Evolutionary conservation across 1,139 yeast species (phyloP), one percentile per base, ranked within the genome.

Genomic region (Kurtzmaniella quercitrusa): DNA sequence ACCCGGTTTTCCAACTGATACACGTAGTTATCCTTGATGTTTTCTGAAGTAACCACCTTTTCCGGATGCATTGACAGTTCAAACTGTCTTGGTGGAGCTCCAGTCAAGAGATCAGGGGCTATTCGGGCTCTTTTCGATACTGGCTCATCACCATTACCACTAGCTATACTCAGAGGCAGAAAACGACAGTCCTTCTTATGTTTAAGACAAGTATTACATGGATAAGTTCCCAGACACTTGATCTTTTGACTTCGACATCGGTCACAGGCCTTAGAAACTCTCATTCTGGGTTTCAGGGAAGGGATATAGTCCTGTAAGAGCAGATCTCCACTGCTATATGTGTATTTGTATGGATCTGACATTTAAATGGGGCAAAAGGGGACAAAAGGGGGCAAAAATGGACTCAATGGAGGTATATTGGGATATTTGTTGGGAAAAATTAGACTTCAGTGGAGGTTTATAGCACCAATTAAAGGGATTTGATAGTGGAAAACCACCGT

Each of bases 191-290:
- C 70, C 40, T 64, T 63, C 36, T 61, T 64, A 46, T 70, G 75
- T 56, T 68, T 70, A 10, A 58, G 50, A 56, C 87, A 81, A 8
- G 77, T 68, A 9, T 56, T 52, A 50, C 87, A 81, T 2, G 87
- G 86, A 41, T 57, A 58, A 18, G 70, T 64, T 2, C 86, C 86
- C 40, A 80, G 74, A 55, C 87, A 81, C 54, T 81, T 81, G 48
- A 79, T 79, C 58, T 81, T 81, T 47, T 79, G 82, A 29, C 68
- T 63, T 49, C 84, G 66, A 59, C 87, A 81, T 23, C 82, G 64
- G 47, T 75, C 81, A 53, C 87, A 81, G 2, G 87, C 87, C 48
- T 72, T 74, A 40, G 71, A 68, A 3, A 80, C 86, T 41, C 83
- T 60, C 51, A 73, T 52, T 38, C 79, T 27, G 12, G 38, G 38